Base-by-base conservation (phyloP, 176 grass and related monocot species). In the Aegilops tauschii region DNA sequence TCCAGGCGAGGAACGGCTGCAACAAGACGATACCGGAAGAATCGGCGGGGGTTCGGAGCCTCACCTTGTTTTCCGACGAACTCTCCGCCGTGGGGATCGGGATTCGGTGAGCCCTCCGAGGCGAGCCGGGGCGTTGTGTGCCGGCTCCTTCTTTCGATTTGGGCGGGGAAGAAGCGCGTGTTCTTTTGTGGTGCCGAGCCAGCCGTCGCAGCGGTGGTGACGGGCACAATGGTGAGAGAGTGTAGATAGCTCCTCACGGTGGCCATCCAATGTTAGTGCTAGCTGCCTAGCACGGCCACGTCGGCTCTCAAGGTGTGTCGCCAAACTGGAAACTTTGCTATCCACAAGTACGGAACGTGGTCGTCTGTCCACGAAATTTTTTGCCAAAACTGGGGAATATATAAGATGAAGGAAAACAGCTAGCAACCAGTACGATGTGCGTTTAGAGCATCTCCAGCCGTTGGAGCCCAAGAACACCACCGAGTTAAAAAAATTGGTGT, bases 181-280 rank as follows among this genome's bases (percentile, higher is more conserved):
- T 25, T 8, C 23, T 75, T 77, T 25, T 71, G 79, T 90, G 88
- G 88, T 78, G 71, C 37, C 37, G 49, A 70, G 52, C 5, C 7
- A 54, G 49, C 31, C 3, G 29, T 50, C 52, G 83, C 44, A 59
- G 87, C 67, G 52, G 72, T 29, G 37, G 17, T 35, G 34, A 17
- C 27, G 27, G 44, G 7, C 16, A 1, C 25, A 20, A 12, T 25
- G 31, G 9, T 29, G 52, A 13, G 10, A 40, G 44, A 13, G 12
- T 12, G 81, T 12, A 65, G 28, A 32, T 75, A 71, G 45, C 12
- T 3, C 20, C 54, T 58, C 54, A 76, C 17, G 20, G 9, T 81
- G 83, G 35, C 83, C 78, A 77, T 58, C 54, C 54, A 77, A 77
- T 77, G 74, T 31, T 67, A 17, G 25, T 1, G 23, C 67, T 37